Conservation (phyloP, 2,329 filamentous ascomycete genomes). For the Huntiella moniliformis region DNA sequence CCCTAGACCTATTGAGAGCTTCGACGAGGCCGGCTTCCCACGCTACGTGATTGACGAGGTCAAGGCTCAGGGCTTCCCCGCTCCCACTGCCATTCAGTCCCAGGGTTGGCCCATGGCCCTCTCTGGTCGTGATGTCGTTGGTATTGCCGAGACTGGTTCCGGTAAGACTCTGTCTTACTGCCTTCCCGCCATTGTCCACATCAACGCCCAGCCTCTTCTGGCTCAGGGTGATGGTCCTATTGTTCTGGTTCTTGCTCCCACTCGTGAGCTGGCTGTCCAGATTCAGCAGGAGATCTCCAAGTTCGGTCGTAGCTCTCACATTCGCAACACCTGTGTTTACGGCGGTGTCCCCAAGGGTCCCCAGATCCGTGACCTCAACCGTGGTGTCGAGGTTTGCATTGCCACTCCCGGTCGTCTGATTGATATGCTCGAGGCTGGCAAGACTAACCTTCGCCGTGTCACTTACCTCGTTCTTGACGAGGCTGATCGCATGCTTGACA, state of each 20-base stretch:
- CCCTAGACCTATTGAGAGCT: constrained; percentile 86
- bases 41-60: constrained; percentile 96
- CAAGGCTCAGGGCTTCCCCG: constrained; percentile 89
- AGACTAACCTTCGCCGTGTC: constrained; percentile 93
- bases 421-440: constrained; percentile 94
- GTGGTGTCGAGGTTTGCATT: constrained; percentile 96
- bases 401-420: constrained; percentile 94
- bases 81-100: constrained; percentile 78
- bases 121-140: constrained; percentile 91
- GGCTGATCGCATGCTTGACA: constrained; percentile 98
- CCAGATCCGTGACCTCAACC: constrained; percentile 84
- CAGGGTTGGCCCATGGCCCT: constrained; percentile 99
- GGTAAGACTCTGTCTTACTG: constrained; percentile 99
- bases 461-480: constrained; percentile 97
- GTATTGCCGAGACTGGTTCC: constrained; percentile 97
- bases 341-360: constrained; percentile 96
- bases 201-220: constrained; percentile 94
- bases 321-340: constrained; percentile 97
- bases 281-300: constrained; percentile 98
- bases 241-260: constrained; percentile 86
- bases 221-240: constrained; percentile 92
- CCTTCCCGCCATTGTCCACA: constrained; percentile 94
- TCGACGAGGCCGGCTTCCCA: constrained; percentile 95
- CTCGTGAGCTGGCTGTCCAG: constrained; percentile 93
- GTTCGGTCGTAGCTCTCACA: constrained; percentile 93